Evolutionary conservation across 441 rosid species (phyloP).

Genomic region (Euphorbia celastroides): DNA sequence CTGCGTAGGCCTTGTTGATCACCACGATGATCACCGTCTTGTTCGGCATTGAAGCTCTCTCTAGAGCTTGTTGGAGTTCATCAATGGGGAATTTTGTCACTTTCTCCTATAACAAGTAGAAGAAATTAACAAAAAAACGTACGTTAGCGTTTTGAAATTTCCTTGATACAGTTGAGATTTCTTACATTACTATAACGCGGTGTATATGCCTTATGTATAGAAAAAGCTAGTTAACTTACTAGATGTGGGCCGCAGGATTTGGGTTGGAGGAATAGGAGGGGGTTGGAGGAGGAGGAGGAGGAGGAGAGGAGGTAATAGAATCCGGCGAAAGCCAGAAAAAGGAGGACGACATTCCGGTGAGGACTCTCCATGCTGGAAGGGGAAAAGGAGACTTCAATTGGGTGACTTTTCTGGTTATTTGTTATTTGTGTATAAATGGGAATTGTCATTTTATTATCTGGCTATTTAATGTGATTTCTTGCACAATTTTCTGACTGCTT

Average conservation of each 20-base stretch:
- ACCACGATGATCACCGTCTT: slow-evolving; percentile 59
- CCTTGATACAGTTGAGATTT: too few species aligned
- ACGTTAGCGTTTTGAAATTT: too few species aligned
- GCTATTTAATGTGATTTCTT: too few species aligned
- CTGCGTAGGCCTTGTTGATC: slow-evolving; percentile 67
- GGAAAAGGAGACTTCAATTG: background rate
- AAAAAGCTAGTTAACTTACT: slow-evolving; percentile 22
- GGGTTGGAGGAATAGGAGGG: slow-evolving; percentile 10
- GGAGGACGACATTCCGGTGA: slow-evolving; percentile 9
- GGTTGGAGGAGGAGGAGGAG: slow-evolving; percentile 12
- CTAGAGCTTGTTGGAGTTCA: slow-evolving; percentile 37
- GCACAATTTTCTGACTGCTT: too few species aligned
- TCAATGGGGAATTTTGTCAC: slow-evolving; percentile 23
- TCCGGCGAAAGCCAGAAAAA: slow-evolving; percentile 31
- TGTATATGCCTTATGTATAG: too few species aligned
- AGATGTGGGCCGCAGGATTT: background rate
- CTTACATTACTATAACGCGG: too few species aligned
- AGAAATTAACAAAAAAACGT: too few species aligned
- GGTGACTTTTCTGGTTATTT: background rate
- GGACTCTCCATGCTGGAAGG: slow-evolving; percentile 14
- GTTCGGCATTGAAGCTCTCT: slow-evolving; percentile 46
- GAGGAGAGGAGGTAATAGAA: slow-evolving; percentile 29
- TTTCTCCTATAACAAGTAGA: background rate
- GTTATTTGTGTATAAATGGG: too few species aligned
- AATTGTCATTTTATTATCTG: too few species aligned